Base-by-base conservation (phyloP, 495 filamentous ascomycete genomes). In the Tetracladium setigerum region DNA sequence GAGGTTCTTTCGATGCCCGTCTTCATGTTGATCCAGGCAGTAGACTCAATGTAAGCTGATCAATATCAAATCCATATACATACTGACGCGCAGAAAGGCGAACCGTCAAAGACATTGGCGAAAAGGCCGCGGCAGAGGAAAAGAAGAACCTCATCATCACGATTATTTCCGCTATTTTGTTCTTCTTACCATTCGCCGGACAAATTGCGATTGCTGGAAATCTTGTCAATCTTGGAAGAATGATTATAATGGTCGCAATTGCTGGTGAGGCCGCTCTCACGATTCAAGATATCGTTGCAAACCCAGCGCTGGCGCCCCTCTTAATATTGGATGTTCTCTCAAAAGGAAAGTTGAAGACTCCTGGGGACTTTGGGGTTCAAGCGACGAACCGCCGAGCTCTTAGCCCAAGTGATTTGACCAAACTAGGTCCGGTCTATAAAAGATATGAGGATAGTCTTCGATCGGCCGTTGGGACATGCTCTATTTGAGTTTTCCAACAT, bases 111-210 rank as follows among this genome's bases (percentile, higher is more conserved):
- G 15, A 31, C 12, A 40, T 60, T 27, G 57, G 43, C 4, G 30
- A 57, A 36, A 35, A 54, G 19, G 44, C 54, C 31, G 37, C 45
- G 48, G 44, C 52, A 34, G 17, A 44, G 9, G 30, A 35, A n/a
- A 42, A 54, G 33, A 46, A 47, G 19, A 45, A 53, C 5, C 50
- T 60, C 10, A 57, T 56, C 39, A 30, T 57, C 42, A 48, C 44
- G 30, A 60, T 60, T 16, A 30, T 57, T 33, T 49, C 47, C 32
- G 47, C 35, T n/a, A 32, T 53, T 32, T 15, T 53, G 30, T 41
- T 53, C 9, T 39, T 60, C 27, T 36, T 60, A 16, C 57, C 57
- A 5, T 50, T 59, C 35, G 9, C 51, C 49, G 27, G 57, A 44
- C 18, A 51, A 52, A 13, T 31, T 14, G 49, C 24, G 7, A 33